Conservation (phyloP, 2,329 filamentous ascomycete species). For the Ceratocystis harringtonii region DNA sequence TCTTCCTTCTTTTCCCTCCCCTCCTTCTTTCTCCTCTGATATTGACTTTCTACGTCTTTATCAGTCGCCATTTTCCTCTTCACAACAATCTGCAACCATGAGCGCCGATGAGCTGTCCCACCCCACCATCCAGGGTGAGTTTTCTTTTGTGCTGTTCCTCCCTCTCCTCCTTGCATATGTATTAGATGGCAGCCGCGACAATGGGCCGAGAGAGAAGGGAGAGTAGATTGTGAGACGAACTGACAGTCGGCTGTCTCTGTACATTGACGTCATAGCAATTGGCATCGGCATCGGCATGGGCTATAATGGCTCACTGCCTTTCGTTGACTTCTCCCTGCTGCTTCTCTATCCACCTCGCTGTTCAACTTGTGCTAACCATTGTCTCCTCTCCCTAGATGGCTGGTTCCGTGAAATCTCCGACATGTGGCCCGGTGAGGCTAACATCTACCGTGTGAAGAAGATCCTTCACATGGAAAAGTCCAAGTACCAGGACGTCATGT, state of each 20-base stretch:
- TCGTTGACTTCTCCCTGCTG: not conserved
- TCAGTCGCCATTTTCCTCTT: not conserved
- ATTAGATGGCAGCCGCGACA: not conserved
- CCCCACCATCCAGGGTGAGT: constrained; percentile 43
- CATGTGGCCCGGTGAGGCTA: constrained; percentile 99
- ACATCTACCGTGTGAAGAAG: constrained; percentile 96
- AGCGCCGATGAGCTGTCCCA: constrained; percentile 35
- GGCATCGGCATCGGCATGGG: not conserved
- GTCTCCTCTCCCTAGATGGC: constrained; percentile 52
- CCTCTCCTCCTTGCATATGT: not conserved
- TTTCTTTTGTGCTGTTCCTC: not conserved
- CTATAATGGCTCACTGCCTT: too few relatives aligned
- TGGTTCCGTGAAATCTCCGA: constrained; percentile 99
- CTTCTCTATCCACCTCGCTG: not conserved
- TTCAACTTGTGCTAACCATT: constrained; percentile 3
- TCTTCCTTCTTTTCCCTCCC: not conserved
- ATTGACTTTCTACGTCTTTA: not conserved
- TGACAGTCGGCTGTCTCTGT: not conserved
- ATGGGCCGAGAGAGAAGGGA: not conserved
- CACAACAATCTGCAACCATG: constrained; percentile 27
- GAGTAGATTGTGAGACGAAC: not conserved
- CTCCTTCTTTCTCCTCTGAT: not conserved
- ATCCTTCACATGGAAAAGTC: constrained; percentile 98
- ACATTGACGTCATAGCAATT: not conserved
- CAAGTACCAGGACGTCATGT: constrained; percentile 96